Percentiles rank a stretch among this genome's conserved stretches.
phyloP scores from a whole-genome alignment of 2,329 filamentous ascomycete species.

The Rhinocladiella mackenziei region DNA sequence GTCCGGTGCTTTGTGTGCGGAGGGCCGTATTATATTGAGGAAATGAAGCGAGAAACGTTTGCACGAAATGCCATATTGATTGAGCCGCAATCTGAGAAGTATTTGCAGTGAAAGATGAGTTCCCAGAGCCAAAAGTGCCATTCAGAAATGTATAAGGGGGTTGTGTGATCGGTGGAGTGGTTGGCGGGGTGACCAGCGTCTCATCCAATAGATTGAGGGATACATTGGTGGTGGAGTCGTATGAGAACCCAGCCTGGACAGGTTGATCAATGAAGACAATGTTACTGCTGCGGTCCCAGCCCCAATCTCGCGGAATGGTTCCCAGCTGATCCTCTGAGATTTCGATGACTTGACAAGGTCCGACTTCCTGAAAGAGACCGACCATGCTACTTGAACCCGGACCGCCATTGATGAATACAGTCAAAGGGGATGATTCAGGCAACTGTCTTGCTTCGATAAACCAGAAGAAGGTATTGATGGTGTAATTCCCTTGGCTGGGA shows the following conservation, averaged over 20 bases:
- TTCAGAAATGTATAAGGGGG: conserved; percentile 47
- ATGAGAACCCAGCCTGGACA: conserved; percentile 50
- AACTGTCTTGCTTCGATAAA: conserved; percentile 42
- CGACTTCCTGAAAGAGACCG: conserved; percentile 50
- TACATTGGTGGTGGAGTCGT: conserved; percentile 43
- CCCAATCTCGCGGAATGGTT: conserved; percentile 46
- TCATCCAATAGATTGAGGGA: conserved; percentile 40
- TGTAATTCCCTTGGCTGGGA: conserved; percentile 34
- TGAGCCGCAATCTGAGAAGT: conserved; percentile 45
- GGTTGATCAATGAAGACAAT: conserved; percentile 46
- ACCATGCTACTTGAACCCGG: conserved; percentile 52
- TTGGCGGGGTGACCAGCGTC: conserved; percentile 33
- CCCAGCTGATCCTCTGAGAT: conserved; percentile 41
- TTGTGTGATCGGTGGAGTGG: conserved; percentile 28
- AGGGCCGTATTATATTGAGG: conserved; percentile 55
- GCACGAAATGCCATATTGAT: conserved; percentile 55
- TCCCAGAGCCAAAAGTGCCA: conserved; percentile 54
- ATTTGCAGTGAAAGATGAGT: conserved; percentile 34
- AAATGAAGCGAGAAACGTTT: conserved; percentile 55
- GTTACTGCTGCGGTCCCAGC: conserved; percentile 46
- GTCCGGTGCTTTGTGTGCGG: conserved; percentile 34
- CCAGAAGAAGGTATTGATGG: conserved; percentile 41
- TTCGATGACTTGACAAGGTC: conserved; percentile 41
- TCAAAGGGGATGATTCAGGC: conserved; percentile 46
- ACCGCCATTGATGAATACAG: conserved; percentile 52